Base-by-base conservation (phyloP, 2,329 filamentous ascomycete species). In the Xylaria sp. region DNA sequence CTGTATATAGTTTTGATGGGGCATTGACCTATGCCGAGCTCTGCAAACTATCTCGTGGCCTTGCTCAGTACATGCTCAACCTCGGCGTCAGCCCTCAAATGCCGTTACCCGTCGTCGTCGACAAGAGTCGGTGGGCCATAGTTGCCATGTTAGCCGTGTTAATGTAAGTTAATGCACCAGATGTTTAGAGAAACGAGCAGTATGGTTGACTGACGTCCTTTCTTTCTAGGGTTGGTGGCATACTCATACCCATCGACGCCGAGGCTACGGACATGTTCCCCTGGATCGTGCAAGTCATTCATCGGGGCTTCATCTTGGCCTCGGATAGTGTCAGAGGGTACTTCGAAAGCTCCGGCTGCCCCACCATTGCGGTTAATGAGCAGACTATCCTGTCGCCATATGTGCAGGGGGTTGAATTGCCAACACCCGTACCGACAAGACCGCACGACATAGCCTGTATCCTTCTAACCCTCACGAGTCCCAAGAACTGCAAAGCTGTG, bases 91-190 rank as follows among this genome's bases (percentile, higher is more conserved):
- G 75, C 49, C 75, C 74, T 9, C 75, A 75, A 25, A 75, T 74
- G 62, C 81, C 91, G 3, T 85, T 94, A 1, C 89, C 89, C 5
- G 83, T 94, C 6, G 86, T 90, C 20, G 84, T 94, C 75, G 88
- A 92, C 52, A 94, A 93, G 80, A 92, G 87, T 23, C 81, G 89
- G 15, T 86, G 91, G 77, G 84, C 92, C 0, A 91, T 93, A 57
- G 81, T 93, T 48, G 86, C 90, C 7, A 90, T 94, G 69, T 83
- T 94, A 23, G 91, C 91, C 0, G 85, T 90, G 1, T 80, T 93
- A 52, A 91, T 92, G 79, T 83, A 85, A 65, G 89, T 89, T 2
- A 10, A 81, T 80, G 64, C 84, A 82, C 3, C 85, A 87, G 69
- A 73, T 55, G 7, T 12, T 2, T 2, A 13, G 28, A 48, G 9